A percentile compares a stretch with the other conserved stretches of the same genome.
Conservation (phyloP, 306 rosid species). For the Sicyos baderoa region DNA sequence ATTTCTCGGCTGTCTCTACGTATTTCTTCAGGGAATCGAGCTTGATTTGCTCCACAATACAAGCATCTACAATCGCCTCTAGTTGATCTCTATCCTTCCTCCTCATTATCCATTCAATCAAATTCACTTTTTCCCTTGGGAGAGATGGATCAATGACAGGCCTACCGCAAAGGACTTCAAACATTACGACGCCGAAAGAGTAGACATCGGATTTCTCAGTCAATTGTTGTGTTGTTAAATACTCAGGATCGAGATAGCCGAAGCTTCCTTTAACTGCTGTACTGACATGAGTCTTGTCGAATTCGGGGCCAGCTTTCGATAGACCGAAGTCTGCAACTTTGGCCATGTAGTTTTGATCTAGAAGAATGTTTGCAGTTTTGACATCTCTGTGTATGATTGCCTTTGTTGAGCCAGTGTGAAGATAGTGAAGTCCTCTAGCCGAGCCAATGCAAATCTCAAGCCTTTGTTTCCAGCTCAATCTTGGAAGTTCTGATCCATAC, state of each 20-base stretch:
- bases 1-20: slow-evolving; percentile 40
- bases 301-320: slow-evolving; percentile 57
- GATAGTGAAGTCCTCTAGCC: slow-evolving; percentile 72
- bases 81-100: slow-evolving; percentile 23
- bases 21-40: slow-evolving; percentile 35
- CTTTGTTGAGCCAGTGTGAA: slow-evolving; percentile 57
- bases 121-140: slow-evolving; percentile 39
- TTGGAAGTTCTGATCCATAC: slow-evolving; percentile 35
- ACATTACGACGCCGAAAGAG: slow-evolving; percentile 72
- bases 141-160: slow-evolving; percentile 61
- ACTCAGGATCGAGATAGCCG: slow-evolving; percentile 71
- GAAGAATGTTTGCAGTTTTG: slow-evolving; percentile 59
- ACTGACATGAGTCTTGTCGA: slow-evolving; percentile 51
- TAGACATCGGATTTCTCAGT: slow-evolving; percentile 67
- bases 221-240: slow-evolving; percentile 46
- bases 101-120: slow-evolving; percentile 49
- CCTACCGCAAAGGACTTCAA: slow-evolving; percentile 62
- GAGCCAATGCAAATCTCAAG: slow-evolving; percentile 67
- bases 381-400: slow-evolving; percentile 68
- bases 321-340: slow-evolving; percentile 71
- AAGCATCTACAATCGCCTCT: slow-evolving; percentile 40
- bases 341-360: slow-evolving; percentile 51
- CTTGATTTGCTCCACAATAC: slow-evolving; percentile 31
- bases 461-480: slow-evolving; percentile 53
- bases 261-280: slow-evolving; percentile 73